phyloP scores from a whole-genome alignment of 257 asterid species.

The Agastache rugosa region DNA sequence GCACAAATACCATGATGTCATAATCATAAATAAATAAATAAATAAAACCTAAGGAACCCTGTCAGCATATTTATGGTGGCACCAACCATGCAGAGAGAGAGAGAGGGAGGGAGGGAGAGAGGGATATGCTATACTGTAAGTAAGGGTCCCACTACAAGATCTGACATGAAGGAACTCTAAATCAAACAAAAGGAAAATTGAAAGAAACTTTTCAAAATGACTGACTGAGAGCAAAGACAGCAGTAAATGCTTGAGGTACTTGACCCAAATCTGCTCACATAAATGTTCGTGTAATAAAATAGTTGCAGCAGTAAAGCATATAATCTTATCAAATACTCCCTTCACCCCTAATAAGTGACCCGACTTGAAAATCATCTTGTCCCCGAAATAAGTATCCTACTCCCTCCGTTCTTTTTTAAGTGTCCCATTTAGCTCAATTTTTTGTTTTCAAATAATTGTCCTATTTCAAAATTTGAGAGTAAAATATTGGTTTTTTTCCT shows the following conservation, averaged over 20 bases:
- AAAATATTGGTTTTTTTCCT: too few relatives aligned
- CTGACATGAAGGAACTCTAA: conserved; percentile 14
- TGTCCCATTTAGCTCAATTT: too few relatives aligned
- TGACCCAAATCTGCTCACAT: neutral
- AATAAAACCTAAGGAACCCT: neutral
- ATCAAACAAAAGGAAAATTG: neutral
- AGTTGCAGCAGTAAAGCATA: neutral
- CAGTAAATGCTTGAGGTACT: neutral
- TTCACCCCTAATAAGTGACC: too few relatives aligned
- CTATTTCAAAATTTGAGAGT: too few relatives aligned
- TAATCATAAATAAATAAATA: neutral
- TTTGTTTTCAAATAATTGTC: too few relatives aligned
- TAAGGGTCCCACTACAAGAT: conserved; percentile 25
- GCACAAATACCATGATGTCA: conserved; percentile 6
- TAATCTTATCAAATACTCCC: neutral
- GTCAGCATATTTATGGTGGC: neutral
- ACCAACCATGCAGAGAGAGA: conserved; percentile 8
- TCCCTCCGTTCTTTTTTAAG: too few relatives aligned
- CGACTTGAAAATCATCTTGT: too few relatives aligned
- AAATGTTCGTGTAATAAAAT: neutral
- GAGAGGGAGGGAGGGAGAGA: neutral
- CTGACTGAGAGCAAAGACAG: neutral
- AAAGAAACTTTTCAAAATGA: neutral
- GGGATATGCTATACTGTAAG: neutral
- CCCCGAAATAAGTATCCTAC: neutral